Conservation (phyloP, 768 basidiomycete genomes). For the Mycena rebaudengoi region DNA sequence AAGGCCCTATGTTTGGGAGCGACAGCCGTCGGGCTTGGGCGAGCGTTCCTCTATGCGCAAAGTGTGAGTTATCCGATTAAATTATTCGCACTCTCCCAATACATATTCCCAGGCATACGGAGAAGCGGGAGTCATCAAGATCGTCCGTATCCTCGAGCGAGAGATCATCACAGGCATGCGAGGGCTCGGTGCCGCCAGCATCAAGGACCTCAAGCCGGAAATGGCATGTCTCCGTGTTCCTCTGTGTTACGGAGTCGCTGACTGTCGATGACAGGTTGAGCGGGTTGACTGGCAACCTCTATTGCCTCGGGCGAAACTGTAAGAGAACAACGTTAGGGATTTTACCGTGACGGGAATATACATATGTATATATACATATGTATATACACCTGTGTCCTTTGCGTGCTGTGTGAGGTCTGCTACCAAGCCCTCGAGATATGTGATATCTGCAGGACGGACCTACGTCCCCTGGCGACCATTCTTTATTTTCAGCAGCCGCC, state of each 20-base stretch:
- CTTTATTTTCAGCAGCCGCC: constrained; percentile 61
- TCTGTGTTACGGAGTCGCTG: neutral
- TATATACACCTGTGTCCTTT: neutral
- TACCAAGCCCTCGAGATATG: constrained; percentile 51
- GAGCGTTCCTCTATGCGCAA: constrained; percentile 88
- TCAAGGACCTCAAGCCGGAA: constrained; percentile 75
- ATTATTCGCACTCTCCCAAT: neutral
- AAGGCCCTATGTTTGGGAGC: constrained; percentile 94
- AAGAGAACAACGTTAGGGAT: neutral
- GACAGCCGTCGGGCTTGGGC: constrained; percentile 84
- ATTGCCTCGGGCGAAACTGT: constrained; percentile 21
- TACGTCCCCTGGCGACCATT: constrained; percentile 60
- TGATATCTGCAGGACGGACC: constrained; percentile 44
- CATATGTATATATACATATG: constrained; percentile 1
- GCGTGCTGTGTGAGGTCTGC: constrained; percentile 40
- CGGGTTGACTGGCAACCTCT: constrained; percentile 74
- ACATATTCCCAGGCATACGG: constrained; percentile 69
- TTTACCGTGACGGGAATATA: no score
- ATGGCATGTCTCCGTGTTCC: constrained; percentile 58
- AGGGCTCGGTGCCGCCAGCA: constrained; percentile 71
- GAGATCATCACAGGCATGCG: constrained; percentile 85
- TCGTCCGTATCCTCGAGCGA: constrained; percentile 72
- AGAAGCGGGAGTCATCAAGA: constrained; percentile 70
- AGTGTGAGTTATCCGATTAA: constrained; percentile 56
- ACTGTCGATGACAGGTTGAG: constrained; percentile 53